Percentiles rank a stretch among this genome's conserved stretches.
phyloP scores from a whole-genome alignment of 2,329 filamentous ascomycete genomes.

The Aureobasidium sp. region DNA sequence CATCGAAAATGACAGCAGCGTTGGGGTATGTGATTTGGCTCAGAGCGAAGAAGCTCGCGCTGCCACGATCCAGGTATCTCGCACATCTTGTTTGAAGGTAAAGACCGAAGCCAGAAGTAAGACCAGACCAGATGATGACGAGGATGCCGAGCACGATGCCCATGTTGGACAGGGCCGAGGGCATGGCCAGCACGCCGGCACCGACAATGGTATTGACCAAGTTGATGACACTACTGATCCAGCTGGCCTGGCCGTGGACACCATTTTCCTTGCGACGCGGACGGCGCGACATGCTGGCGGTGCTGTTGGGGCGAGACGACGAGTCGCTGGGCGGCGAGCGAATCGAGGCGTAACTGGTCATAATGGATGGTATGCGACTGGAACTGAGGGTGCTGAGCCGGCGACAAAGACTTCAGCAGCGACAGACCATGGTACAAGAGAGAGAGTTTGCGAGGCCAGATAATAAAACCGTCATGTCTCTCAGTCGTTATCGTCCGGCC shows the following conservation, averaged over 20 bases:
- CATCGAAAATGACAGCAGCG: slow-evolving; percentile 88
- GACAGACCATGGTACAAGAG: not conserved
- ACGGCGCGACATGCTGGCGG: slow-evolving; percentile 37
- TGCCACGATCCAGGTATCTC: slow-evolving; percentile 81
- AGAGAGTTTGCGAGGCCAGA: not conserved
- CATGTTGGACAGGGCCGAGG: slow-evolving; percentile 91
- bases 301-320: slow-evolving; percentile 31
- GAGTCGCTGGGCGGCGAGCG: slow-evolving; percentile 28
- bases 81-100: slow-evolving; percentile 93
- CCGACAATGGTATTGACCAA: slow-evolving; percentile 95
- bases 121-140: slow-evolving; percentile 83
- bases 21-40: slow-evolving; percentile 97
- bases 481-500: not conserved
- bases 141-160: slow-evolving; percentile 77
- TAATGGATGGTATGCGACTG: slow-evolving; percentile 18
- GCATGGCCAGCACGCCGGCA: slow-evolving; percentile 89
- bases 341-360: slow-evolving; percentile 41
- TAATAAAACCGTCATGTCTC: not conserved
- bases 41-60: slow-evolving; percentile 88
- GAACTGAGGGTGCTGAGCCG: not conserved
- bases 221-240: slow-evolving; percentile 87
- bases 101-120: slow-evolving; percentile 83
- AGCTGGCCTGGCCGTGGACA: slow-evolving; percentile 66
- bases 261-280: slow-evolving; percentile 60
- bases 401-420: not conserved